Evolutionary conservation across 106 monocot genomes (phyloP).

Genomic region (Apostasia shenzhenica): DNA sequence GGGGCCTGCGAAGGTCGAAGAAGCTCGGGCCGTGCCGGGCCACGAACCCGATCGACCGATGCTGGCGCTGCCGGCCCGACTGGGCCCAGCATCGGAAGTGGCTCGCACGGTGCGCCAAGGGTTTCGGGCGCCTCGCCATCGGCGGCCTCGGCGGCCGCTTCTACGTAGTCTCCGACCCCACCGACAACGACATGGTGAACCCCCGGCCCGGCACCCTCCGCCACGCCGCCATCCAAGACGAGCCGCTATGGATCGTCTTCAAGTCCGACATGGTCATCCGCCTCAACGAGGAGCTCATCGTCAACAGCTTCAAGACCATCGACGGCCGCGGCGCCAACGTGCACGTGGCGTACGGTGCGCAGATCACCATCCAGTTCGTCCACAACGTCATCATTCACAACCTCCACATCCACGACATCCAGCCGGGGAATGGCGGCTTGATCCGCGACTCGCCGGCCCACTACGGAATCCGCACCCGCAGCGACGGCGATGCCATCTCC

Average conservation of each 20-base stretch:
- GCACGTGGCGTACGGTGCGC: conserved; percentile 17
- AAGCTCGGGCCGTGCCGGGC: background rate
- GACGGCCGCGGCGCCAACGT: conserved; percentile 49
- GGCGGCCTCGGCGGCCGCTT: conserved; percentile 23
- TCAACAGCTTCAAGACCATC: conserved; percentile 49
- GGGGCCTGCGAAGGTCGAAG: background rate
- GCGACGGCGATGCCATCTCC: conserved; percentile 56
- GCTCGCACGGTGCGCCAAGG: conserved; percentile 4
- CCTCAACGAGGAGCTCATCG: conserved; percentile 40
- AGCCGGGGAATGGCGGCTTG: conserved; percentile 18
- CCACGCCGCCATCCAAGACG: conserved; percentile 8
- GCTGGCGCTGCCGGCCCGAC: conserved; percentile 7
- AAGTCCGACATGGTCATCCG: conserved; percentile 47
- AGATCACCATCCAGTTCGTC: conserved; percentile 27
- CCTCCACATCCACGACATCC: conserved; percentile 51
- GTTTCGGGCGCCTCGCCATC: conserved; percentile 22
- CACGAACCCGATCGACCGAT: conserved; percentile 8
- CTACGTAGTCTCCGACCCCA: conserved; percentile 36
- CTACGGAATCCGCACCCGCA: conserved; percentile 25
- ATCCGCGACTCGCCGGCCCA: conserved; percentile 28
- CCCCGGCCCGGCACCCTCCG: conserved; percentile 30
- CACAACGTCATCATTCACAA: conserved; percentile 50
- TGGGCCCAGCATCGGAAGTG: conserved; percentile 11
- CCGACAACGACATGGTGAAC: conserved; percentile 32
- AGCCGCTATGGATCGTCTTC: conserved; percentile 30